Conservation (phyloP, 108 stramenopile species). For the Aurantiochytrium sp. region DNA sequence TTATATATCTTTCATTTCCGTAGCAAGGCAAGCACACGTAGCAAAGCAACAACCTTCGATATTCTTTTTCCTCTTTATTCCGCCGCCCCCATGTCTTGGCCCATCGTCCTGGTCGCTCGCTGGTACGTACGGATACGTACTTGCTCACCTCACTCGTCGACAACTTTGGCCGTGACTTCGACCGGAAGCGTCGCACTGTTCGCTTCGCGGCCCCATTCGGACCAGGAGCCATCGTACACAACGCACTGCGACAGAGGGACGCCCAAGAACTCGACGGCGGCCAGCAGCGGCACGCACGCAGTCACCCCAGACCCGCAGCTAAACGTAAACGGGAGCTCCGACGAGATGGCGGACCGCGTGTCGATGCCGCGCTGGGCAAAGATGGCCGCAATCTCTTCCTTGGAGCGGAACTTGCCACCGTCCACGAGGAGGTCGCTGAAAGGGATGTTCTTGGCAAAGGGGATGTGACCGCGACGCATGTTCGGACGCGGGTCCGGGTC, state of each 20-base stretch:
- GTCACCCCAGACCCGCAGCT: neutral
- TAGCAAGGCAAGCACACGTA: too few relatives aligned
- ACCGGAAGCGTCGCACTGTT: neutral
- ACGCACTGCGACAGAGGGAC: neutral
- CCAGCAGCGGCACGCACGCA: neutral
- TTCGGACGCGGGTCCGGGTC: neutral
- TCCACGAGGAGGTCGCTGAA: neutral
- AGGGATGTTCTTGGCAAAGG: neutral
- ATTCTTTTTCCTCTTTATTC: too few relatives aligned
- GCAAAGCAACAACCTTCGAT: too few relatives aligned
- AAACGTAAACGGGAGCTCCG: neutral
- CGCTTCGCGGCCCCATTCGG: neutral
- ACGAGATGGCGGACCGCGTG: neutral
- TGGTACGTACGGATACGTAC: too few relatives aligned
- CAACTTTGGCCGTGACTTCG: neutral
- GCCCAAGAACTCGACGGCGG: neutral
- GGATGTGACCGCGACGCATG: slow-evolving; percentile 15
- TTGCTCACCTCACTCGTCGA: neutral
- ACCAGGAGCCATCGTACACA: slow-evolving; percentile 17
- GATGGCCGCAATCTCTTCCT: neutral
- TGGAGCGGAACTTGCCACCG: neutral
- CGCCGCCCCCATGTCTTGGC: too few relatives aligned
- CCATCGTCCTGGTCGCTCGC: too few relatives aligned
- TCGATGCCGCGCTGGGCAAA: neutral
- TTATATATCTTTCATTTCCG: too few relatives aligned